phyloP scores from a whole-genome alignment of 2,329 filamentous ascomycete genomes.

The Paecilomyces sp. region DNA sequence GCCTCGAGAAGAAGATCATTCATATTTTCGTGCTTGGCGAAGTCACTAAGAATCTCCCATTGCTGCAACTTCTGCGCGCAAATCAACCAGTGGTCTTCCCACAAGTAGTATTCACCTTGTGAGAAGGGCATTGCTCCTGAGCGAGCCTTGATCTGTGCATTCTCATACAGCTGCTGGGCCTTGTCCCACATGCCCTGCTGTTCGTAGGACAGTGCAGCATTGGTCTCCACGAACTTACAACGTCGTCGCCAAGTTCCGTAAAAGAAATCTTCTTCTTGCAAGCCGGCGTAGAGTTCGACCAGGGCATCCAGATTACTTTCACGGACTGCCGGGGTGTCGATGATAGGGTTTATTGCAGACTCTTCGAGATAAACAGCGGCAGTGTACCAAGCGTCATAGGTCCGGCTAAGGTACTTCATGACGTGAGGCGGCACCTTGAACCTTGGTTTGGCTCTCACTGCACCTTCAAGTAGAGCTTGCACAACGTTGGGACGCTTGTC shows the following conservation, averaged over 20 bases:
- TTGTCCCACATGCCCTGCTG: slow-evolving; percentile 99
- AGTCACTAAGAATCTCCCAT: slow-evolving; percentile 96
- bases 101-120: slow-evolving; percentile 94
- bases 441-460: slow-evolving; percentile 73
- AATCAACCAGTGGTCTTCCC: slow-evolving; percentile 98
- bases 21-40: slow-evolving; percentile 97
- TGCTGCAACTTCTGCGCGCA: slow-evolving; percentile 98
- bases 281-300: slow-evolving; percentile 81
- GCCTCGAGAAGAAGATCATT: slow-evolving; percentile 93
- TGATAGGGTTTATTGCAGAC: slow-evolving; percentile 71
- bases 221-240: slow-evolving; percentile 95
- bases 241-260: slow-evolving; percentile 94
- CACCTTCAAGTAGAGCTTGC: slow-evolving; percentile 82
- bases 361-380: slow-evolving; percentile 85
- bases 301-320: slow-evolving; percentile 95
- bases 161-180: slow-evolving; percentile 93
- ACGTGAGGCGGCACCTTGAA: slow-evolving; percentile 94
- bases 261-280: slow-evolving; percentile 95
- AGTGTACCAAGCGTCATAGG: slow-evolving; percentile 97
- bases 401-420: slow-evolving; percentile 88
- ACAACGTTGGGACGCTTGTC: slow-evolving; percentile 95
- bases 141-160: slow-evolving; percentile 91
- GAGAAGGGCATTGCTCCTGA: slow-evolving; percentile 96
- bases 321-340: slow-evolving; percentile 74
- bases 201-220: slow-evolving; percentile 93